Percentiles rank a stretch among this genome's conserved stretches.
phyloP scores from a whole-genome alignment of 2,329 filamentous ascomycete genomes.

The Dryadomyces quercivorus region DNA sequence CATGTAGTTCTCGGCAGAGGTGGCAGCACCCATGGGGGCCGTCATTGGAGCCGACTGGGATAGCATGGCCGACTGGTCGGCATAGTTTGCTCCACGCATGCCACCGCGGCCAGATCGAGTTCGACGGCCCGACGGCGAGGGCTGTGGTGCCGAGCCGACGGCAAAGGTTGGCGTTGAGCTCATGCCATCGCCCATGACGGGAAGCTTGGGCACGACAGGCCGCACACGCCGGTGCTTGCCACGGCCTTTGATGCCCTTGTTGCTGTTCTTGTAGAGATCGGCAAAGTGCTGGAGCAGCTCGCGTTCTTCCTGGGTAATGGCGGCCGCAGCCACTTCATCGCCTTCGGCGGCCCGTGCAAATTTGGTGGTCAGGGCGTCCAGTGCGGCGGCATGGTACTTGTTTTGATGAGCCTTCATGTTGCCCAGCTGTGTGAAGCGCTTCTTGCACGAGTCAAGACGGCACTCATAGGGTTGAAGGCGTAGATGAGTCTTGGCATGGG shows the following conservation, averaged over 20 bases:
- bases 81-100: neutral
- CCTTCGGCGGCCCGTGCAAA: slow-evolving; percentile 53
- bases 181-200: slow-evolving; percentile 9
- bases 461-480: slow-evolving; percentile 70
- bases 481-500: slow-evolving; percentile 72
- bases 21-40: neutral
- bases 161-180: neutral
- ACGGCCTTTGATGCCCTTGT: slow-evolving; percentile 95
- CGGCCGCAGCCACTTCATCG: slow-evolving; percentile 47
- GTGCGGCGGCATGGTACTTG: slow-evolving; percentile 72
- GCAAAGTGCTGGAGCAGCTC: slow-evolving; percentile 75
- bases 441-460: slow-evolving; percentile 70
- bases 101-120: neutral
- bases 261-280: slow-evolving; percentile 89
- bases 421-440: slow-evolving; percentile 79
- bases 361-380: slow-evolving; percentile 56
- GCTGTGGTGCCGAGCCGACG: neutral
- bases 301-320: slow-evolving; percentile 36
- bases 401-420: slow-evolving; percentile 96
- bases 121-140: neutral
- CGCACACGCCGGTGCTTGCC: slow-evolving; percentile 68
- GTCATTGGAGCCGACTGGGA: neutral
- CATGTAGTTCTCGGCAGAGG: neutral
- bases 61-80: neutral
- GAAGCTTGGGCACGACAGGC: slow-evolving; percentile 17